Conservation (phyloP, 306 rosid species). For the Ormosia semicastrata region DNA sequence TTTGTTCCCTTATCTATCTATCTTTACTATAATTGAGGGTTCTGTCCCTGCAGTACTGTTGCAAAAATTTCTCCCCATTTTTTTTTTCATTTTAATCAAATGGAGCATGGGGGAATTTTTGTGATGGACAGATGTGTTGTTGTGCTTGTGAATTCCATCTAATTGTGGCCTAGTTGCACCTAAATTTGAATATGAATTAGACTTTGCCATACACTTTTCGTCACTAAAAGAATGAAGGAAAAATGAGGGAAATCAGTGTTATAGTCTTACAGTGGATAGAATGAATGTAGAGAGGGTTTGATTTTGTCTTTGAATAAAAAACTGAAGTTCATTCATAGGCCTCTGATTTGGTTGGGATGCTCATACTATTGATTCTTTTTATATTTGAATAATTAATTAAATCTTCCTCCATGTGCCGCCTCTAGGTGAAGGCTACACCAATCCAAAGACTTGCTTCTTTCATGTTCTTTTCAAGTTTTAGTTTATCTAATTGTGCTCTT, state of each 20-base stretch:
- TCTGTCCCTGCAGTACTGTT: too few species aligned
- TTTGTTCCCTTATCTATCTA: too few species aligned
- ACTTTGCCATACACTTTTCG: neutral
- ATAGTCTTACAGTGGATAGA: neutral
- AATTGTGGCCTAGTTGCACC: neutral
- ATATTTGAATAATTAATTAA: neutral
- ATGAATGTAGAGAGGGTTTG: neutral
- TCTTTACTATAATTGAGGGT: too few species aligned
- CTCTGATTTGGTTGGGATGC: neutral
- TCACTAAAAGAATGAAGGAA: neutral
- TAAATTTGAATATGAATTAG: neutral
- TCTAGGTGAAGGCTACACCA: constrained; percentile 85
- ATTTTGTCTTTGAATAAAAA: neutral
- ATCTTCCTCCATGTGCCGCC: constrained; percentile 50
- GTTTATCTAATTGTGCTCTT: neutral
- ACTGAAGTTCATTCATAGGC: neutral
- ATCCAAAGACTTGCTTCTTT: constrained; percentile 92
- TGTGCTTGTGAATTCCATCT: too few species aligned
- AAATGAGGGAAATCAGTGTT: neutral
- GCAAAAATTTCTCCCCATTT: too few species aligned
- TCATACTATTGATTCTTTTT: neutral
- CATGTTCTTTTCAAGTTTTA: constrained; percentile 94
- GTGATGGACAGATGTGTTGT: too few species aligned
- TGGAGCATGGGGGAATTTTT: too few species aligned
- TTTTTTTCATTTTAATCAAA: too few species aligned